Base-by-base conservation (phyloP, 2,329 filamentous ascomycete species). In the Phialophora tarda region DNA sequence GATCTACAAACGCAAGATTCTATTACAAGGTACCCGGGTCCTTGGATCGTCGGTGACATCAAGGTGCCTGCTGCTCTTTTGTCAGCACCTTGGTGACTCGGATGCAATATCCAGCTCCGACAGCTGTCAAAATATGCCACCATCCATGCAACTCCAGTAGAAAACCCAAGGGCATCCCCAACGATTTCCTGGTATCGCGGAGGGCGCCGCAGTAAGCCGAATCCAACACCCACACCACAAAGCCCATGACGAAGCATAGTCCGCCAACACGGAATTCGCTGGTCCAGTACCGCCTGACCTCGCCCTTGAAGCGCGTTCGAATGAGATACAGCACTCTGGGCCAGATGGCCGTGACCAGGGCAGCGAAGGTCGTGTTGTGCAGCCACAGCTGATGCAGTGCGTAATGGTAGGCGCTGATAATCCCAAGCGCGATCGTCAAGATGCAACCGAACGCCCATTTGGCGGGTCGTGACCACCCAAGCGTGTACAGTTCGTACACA, bases 71-170 rank as follows among this genome's bases (percentile, higher is more conserved):
- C 26, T 64, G 55, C 32, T 30, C 30, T 23, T 47, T 59, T 14
- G 66, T 71, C 44, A 71, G 48, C 34, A 56, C 34, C 47, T 70
- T 68, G 4, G 69, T 68, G 38, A 72, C 66, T 17, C 65, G 63
- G 50, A 72, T 70, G 55, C 61, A 69, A 63, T 72, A 67, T 12
- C 66, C 70, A 38, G 71, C 71, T 38, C 70, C 71, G 4, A 70
- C 23, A 7, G 71, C 70, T 2, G 71, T 72, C 26, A 72, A 32
- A 38, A 72, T 63, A 59, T 72, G 71, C 71, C 71, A 76, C 74
- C 75, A 77, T 8, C 74, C 75, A 62, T 76, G 75, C 44, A 77
- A 69, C 54, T 77, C 75, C 17, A 76, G 65, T 24, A 71, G 11
- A 57, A 73, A 76, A 1, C 69, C 74, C 65, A 68, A 72, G 3